Base-by-base conservation (phyloP, 2,329 filamentous ascomycete species). In the Xylariaceae sp. region DNA sequence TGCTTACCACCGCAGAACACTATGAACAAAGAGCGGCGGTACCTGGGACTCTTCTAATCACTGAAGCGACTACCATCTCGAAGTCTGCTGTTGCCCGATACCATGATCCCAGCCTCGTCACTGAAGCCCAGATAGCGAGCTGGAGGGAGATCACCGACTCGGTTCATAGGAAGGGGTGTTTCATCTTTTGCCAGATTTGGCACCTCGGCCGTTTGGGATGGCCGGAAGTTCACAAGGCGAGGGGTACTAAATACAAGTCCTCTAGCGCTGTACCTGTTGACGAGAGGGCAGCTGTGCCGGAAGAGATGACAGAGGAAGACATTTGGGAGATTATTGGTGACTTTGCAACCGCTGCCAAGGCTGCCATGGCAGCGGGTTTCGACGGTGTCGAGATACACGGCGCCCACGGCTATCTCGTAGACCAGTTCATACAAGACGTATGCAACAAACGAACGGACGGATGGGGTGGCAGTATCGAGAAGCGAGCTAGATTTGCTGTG, bases 171-270 rank as follows among this genome's bases (percentile, higher is more conserved):
- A 84, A 84, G 61, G 80, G 80, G 5, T 78, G 75, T 16, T 81
- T 75, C 61, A 83, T 87, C 56, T 87, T 77, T 68, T 71, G 78
- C 26, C 86, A 89, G 65, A 72, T 89, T 0, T 88, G 84, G 83
- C 78, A 79, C 1, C 70, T 83, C 0, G 85, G 86, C 7, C 77
- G 86, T 1, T 74, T 76, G 1, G 78, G 78, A 1, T 66, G 69
- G 8, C 54, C 55, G 0, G 56, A 61, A 22, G 50, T 63, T 3
- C 59, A 62, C n/a, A 47, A 54, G 5, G 78, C 63, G 72, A 76
- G 45, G 73, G 80, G 56, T 72, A 70, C 61, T 71, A 78, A 53
- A 73, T 78, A 69, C 77, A 79, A 58, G 71, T 81, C 55, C 59
- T 60, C 67, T 12, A 71, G 67, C 50, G 64, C 67, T 61, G 74